These are phyloP conservation scores for Aquilaria agallochum DNA, from an alignment of 441 rosid genomes.

Conservation along the genomic window DNA sequence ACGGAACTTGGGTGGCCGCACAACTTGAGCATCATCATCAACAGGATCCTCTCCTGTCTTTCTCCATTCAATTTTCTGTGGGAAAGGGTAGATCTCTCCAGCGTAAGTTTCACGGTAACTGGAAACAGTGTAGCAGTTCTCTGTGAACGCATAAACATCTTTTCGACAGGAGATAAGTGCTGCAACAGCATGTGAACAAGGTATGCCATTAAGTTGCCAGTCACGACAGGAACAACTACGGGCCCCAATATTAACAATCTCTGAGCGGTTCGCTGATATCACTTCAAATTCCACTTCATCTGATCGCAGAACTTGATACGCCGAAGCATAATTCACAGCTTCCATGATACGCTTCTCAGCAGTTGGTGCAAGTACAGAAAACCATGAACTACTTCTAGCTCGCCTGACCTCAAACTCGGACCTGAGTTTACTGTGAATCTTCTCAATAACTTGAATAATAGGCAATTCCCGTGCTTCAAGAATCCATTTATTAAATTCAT, in stretches of 20 bases:
- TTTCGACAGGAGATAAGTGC: conserved; percentile 43
- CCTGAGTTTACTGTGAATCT: conserved; percentile 36
- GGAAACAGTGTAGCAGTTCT: conserved; percentile 45
- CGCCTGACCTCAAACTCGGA: conserved; percentile 45
- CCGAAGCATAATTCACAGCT: conserved; percentile 33
- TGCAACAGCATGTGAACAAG: conserved; percentile 65
- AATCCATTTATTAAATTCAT: conserved; percentile 49
- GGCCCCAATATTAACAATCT: conserved; percentile 49
- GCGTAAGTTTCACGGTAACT: conserved; percentile 44
- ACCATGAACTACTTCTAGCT: conserved; percentile 35
- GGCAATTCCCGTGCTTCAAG: conserved; percentile 52
- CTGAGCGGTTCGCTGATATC: conserved; percentile 39
- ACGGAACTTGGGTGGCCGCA: conserved; percentile 48
- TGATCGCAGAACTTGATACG: conserved; percentile 46
- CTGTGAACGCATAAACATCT: conserved; percentile 37
- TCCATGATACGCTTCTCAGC: conserved; percentile 44
- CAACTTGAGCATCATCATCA: conserved; percentile 29
- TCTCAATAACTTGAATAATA: conserved; percentile 51
- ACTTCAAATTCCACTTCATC: conserved; percentile 70
- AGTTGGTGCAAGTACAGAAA: conserved; percentile 42
- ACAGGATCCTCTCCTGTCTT: conserved; percentile 21
- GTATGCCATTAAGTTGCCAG: conserved; percentile 59
- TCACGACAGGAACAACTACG: conserved; percentile 49
- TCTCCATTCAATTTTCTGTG: conserved; percentile 35
- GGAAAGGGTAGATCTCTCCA: conserved; percentile 30